Conservation (phyloP, 441 rosid species). For the Melastoma candidum region DNA sequence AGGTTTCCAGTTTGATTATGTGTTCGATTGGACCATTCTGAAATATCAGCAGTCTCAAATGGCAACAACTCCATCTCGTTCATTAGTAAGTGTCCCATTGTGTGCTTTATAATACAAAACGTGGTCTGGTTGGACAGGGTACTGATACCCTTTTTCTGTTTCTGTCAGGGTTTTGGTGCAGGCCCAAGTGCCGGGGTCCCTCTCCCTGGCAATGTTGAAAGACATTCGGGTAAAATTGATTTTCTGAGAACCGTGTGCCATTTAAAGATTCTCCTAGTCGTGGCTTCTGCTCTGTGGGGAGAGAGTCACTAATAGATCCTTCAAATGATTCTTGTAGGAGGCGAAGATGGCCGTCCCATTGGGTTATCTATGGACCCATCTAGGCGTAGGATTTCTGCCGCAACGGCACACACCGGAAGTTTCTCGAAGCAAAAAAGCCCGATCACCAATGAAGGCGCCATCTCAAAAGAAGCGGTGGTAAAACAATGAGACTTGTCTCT, state of each 20-base stretch:
- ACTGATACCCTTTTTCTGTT: slow-evolving; percentile 15
- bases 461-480: slow-evolving; percentile 37
- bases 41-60: slow-evolving; percentile 13
- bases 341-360: slow-evolving; percentile 34
- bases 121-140: slow-evolving; percentile 7
- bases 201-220: slow-evolving; percentile 52
- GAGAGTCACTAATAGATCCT: background rate
- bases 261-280: too few species aligned
- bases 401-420: slow-evolving; percentile 34
- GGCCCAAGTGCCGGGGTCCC: slow-evolving; percentile 88
- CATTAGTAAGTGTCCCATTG: slow-evolving; percentile 7
- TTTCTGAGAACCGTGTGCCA: background rate
- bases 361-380: slow-evolving; percentile 45
- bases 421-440: slow-evolving; percentile 44
- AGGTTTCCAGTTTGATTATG: slow-evolving; percentile 12
- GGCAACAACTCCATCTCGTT: slow-evolving; percentile 12
- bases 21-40: slow-evolving; percentile 6
- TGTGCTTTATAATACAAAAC: background rate
- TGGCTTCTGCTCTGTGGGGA: background rate
- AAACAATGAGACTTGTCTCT: background rate
- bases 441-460: slow-evolving; percentile 30
- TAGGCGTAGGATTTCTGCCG: slow-evolving; percentile 42
- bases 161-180: slow-evolving; percentile 55
- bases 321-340: slow-evolving; percentile 31
- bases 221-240: slow-evolving; percentile 48